A percentile compares a stretch with the other conserved stretches of the same genome.
Evolutionary conservation across 2,329 filamentous ascomycete genomes (phyloP).

Genomic region (Fusarium beomiforme): DNA sequence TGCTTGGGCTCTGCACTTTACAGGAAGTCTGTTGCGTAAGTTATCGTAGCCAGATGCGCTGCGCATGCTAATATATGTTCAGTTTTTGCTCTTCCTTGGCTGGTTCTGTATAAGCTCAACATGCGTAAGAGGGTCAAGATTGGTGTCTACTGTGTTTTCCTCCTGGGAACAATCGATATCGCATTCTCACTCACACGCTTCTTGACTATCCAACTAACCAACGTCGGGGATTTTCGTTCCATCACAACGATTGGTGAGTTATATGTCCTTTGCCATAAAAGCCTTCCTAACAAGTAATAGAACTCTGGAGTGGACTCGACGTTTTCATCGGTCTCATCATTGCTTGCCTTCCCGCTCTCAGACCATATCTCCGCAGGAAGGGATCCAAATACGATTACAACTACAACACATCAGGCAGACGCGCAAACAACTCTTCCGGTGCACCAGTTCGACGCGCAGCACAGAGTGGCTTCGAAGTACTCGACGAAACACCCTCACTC

Average conservation of each 20-base stretch:
- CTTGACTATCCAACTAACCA: conserved; percentile 17
- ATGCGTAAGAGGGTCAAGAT: conserved; percentile 21
- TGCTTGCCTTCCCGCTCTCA: conserved; percentile 33
- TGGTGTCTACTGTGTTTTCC: conserved; percentile 29
- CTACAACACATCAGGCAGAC: conserved; percentile 9
- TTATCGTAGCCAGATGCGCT: fast-evolving
- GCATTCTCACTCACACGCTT: conserved; percentile 34
- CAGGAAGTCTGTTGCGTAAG: conserved; percentile 19
- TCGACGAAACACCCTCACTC: conserved; percentile 22
- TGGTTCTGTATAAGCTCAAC: conserved; percentile 22
- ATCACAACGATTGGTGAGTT: conserved; percentile 31
- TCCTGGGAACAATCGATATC: conserved; percentile 32
- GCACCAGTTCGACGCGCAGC: background rate
- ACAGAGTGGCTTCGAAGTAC: conserved; percentile 26
- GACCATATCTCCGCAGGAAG: conserved; percentile 28
- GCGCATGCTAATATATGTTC: background rate
- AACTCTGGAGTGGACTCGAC: conserved; percentile 34
- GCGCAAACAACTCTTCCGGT: background rate
- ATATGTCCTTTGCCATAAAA: background rate
- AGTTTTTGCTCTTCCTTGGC: conserved; percentile 25
- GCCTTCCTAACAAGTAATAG: background rate
- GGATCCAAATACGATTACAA: conserved; percentile 9
- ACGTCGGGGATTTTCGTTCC: conserved; percentile 2
- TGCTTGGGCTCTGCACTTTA: conserved; percentile 26
- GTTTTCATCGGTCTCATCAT: conserved; percentile 31